phyloP scores from a whole-genome alignment of 768 basidiomycete genomes.

The Phaffia tasmanica region DNA sequence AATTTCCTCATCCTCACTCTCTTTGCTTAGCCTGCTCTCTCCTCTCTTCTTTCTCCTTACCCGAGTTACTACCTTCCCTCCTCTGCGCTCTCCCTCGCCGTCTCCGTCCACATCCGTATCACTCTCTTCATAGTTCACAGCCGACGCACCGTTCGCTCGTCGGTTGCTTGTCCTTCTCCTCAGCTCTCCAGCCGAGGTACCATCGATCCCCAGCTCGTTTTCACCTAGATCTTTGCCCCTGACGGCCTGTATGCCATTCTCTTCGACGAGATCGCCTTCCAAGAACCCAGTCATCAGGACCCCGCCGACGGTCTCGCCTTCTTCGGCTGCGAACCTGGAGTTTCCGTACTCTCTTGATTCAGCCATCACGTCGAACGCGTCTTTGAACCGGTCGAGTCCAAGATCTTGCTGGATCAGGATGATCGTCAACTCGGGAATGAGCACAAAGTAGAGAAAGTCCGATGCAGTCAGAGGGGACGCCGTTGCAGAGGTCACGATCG shows the following conservation, averaged over 20 bases:
- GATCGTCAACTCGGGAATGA: slow-evolving; percentile 23
- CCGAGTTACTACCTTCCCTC: neutral
- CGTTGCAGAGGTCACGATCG: neutral
- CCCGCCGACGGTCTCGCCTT: slow-evolving; percentile 15
- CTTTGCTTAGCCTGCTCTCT: neutral
- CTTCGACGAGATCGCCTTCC: neutral
- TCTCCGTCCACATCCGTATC: neutral
- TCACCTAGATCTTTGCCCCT: no score
- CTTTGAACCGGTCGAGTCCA: neutral
- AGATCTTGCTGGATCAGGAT: slow-evolving; percentile 20
- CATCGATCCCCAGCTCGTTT: neutral
- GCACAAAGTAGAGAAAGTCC: slow-evolving; percentile 24
- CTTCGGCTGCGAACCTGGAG: slow-evolving; percentile 17
- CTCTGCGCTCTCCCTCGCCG: neutral
- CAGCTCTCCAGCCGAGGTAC: neutral
- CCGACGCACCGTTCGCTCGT: neutral
- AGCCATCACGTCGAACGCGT: slow-evolving; percentile 13
- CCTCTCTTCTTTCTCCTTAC: neutral
- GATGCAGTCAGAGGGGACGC: slow-evolving; percentile 12
- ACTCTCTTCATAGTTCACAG: neutral
- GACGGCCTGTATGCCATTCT: neutral
- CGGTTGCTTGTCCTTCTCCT: neutral
- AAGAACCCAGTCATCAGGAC: slow-evolving; percentile 21
- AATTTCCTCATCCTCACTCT: no score
- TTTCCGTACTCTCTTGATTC: slow-evolving; percentile 16